Evolutionary conservation across 2,329 filamentous ascomycete genomes (phyloP).

Genomic region (Aspergillus fumigatiaffinis): DNA sequence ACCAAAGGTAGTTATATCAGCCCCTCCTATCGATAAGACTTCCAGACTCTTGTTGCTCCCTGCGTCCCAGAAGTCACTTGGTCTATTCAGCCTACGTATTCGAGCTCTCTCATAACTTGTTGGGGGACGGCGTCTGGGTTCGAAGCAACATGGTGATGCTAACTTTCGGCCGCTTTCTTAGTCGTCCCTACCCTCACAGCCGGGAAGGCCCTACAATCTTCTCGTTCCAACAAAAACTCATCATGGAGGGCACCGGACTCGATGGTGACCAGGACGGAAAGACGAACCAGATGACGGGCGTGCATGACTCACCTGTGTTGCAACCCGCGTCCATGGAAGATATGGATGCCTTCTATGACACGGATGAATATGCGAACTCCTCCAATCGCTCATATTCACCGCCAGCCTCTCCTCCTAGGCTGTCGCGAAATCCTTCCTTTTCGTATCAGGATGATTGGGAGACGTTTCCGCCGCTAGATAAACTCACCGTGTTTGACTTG

Average conservation of each 20-base stretch:
- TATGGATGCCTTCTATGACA: constrained; percentile 22
- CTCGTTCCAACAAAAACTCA: constrained; percentile 35
- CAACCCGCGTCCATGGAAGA: constrained; percentile 22
- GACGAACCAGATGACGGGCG: constrained; percentile 18
- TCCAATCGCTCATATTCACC: constrained; percentile 30
- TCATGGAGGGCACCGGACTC: constrained; percentile 27
- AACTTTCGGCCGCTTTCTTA: constrained; percentile 35
- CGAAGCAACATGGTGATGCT: constrained; percentile 33
- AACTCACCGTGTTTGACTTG: constrained; percentile 85
- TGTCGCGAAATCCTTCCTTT: constrained; percentile 76
- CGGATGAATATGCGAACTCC: constrained; percentile 22
- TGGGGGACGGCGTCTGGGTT: not conserved
- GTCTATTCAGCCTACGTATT: not conserved
- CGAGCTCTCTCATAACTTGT: not conserved
- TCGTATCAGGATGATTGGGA: constrained; percentile 91
- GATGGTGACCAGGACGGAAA: constrained; percentile 14
- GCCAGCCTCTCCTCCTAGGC: constrained; percentile 28
- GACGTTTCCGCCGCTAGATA: constrained; percentile 79
- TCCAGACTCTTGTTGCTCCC: not conserved
- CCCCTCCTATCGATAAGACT: constrained; percentile 7
- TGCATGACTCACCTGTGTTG: constrained; percentile 20
- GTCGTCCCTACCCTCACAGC: constrained; percentile 31
- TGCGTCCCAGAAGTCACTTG: not conserved
- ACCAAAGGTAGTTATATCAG: not conserved
- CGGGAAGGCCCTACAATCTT: constrained; percentile 35